Conservation (phyloP, 352 stramenopile genomes). For the Phytophthora foliorum region DNA sequence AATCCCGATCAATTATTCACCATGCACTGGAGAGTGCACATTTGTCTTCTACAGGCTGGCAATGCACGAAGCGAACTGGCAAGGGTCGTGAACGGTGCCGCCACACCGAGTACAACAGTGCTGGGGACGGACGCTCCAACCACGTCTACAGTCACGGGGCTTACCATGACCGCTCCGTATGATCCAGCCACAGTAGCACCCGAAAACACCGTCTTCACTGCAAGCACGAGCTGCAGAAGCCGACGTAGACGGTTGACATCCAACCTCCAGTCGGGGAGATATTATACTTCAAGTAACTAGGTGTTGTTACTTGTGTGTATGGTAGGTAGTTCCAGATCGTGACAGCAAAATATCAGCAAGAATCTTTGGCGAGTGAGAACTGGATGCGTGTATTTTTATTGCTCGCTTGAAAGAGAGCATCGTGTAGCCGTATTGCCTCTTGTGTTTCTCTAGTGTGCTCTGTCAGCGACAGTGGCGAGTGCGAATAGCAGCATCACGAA, state of each 20-base stretch:
- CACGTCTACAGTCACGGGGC: no score
- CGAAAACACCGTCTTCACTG: no score
- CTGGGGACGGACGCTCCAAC: not conserved
- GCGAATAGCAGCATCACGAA: constrained; percentile 21
- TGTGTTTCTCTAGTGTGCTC: not conserved
- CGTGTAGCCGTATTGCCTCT: not conserved
- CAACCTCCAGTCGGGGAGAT: no score
- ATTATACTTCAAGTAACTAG: no score
- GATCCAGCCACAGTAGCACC: no score
- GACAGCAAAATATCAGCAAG: not conserved
- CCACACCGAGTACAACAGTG: not conserved
- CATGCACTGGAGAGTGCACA: constrained; percentile 41
- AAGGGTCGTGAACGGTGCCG: constrained; percentile 39
- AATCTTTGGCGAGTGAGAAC: no score
- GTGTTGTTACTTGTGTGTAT: no score
- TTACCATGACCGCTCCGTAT: no score
- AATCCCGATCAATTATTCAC: constrained; percentile 60
- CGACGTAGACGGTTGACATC: not conserved
- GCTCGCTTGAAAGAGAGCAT: not conserved
- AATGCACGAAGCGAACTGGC: constrained; percentile 60
- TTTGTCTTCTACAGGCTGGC: constrained; percentile 78
- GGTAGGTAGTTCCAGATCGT: no score
- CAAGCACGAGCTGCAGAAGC: not conserved
- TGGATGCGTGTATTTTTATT: no score
- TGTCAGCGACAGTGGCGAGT: constrained; percentile 1